Base-by-base conservation (phyloP, 176 grass and related monocot species). In the Cocos nucifera region DNA sequence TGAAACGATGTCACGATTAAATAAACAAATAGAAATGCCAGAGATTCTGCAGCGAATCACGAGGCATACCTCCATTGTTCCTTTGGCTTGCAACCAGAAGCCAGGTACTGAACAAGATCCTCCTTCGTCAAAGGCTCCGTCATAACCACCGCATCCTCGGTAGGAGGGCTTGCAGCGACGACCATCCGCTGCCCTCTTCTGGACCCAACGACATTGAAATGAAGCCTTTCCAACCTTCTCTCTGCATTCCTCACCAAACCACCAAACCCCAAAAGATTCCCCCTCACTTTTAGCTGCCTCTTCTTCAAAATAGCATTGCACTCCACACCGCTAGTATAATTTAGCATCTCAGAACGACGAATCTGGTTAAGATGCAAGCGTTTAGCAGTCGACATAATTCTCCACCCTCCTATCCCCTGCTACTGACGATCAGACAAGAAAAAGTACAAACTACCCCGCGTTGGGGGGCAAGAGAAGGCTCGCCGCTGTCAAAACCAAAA, bases 121-220 rank as follows among this genome's bases (percentile, higher is more conserved):
- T 92, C 88, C 74, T 85, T 98, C 49, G 84, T 98, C 51, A 98
- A 76, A 16, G 93, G 93, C 62, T 92, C 93, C 55, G 79, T 83
- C 52, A 58, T 22, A 67, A 83, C 76, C 73, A 78, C 87, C 1
- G 77, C 75, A 63, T 92, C 93, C 64, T 92, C 93, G 50, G 87
- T 98, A 7, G 93, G 87, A 18, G 93, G 93, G 49, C 93, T 92
- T 2, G 93, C 87, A 28, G 77, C 70, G 22, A 92, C 65, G 44
- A 65, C 61, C 68, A 72, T 23, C 58, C 29, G 30, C 24, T 69
- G 57, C 29, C 52, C 54, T 52, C 61, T 75, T 57, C 49, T 71
- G 19, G 35, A 20, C 53, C 14, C 39, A 53, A 21, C 15, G 9
- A 17, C 48, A 9, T 49, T 29, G 18, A 22, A 70, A 9, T 9